Evolutionary conservation across 352 stramenopile genomes (phyloP), one percentile per base, ranked within the genome.

Genomic region (Phytophthora multivora): DNA sequence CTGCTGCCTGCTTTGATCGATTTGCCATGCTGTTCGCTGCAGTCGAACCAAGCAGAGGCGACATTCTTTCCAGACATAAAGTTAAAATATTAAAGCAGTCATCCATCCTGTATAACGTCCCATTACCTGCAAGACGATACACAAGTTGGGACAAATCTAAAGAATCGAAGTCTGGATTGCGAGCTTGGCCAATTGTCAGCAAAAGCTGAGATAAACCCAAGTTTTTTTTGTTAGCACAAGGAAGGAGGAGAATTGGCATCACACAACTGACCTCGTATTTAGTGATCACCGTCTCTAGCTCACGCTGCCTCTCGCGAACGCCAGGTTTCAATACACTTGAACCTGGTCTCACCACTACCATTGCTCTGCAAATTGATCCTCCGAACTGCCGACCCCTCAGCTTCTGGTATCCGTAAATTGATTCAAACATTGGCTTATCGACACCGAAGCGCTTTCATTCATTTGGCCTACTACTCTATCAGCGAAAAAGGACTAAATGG

Each of bases 121-220:
- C 18, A 16, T 40, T 39, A 77, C 76, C 73, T 79, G 74, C 73
- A 21, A 79, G 69, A 15, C 65, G 58, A 3, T 89, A 66, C 28
- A 75, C 19, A 25, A 88, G 43, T 54, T 80, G 64, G 8, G 49
- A 51, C 9, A 63, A 48, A 30, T 73, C 63, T 16, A 90, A 51
- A 21, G 67, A 80, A 11, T 43, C 70, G 60, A 89, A 90, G 48
- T 90, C 75, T 1, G 70, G 51, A n/a, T 77, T 76, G 5, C 66
- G 75, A 0, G 51, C 60, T 35, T 59, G 51, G 1, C 66, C 57
- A 12, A 81, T 69, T 12, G 60, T 49, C 1, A 86, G 52, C n/a
- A 85, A 39, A 2, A 77, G 55, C 73, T 83, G 39, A 18, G 13
- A 30, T 10, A 51, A 26, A 16, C 16, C 18, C 8, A 30, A 46